A percentile compares a stretch with the other conserved stretches of the same genome.
Evolutionary conservation across 345 rosid genomes (phyloP).

Genomic region (Acer saccharum): DNA sequence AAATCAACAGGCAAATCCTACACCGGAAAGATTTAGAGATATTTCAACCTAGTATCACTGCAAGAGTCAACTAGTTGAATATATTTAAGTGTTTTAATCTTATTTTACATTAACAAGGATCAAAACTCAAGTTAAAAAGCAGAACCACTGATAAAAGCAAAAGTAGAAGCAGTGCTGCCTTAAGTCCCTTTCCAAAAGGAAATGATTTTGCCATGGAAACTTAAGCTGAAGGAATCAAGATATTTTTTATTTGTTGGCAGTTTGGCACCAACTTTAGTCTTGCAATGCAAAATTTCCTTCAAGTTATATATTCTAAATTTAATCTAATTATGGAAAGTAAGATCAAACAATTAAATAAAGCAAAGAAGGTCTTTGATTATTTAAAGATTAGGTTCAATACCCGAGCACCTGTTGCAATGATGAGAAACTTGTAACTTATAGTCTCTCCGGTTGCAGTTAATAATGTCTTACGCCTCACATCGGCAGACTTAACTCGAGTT

Average conservation of each 20-base stretch:
- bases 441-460: conserved; percentile 92
- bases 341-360: background rate
- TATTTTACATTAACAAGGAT: background rate
- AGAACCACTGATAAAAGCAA: background rate
- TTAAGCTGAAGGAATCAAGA: background rate
- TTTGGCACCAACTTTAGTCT: background rate
- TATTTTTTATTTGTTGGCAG: background rate
- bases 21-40: background rate
- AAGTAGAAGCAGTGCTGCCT: background rate
- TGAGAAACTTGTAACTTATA: conserved; percentile 82
- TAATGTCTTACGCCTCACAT: conserved; percentile 83
- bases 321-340: background rate
- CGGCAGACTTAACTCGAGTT: conserved; percentile 88
- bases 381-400: conserved; percentile 57
- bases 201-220: background rate
- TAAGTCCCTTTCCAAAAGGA: conserved; percentile 3
- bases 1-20: background rate
- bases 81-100: background rate
- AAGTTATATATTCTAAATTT: background rate
- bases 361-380: conserved; percentile 13
- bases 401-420: conserved; percentile 99
- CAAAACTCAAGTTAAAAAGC: background rate
- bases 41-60: background rate
- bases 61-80: background rate
- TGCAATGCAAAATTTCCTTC: background rate